Evolutionary conservation across 257 asterid species (phyloP), one percentile per base, ranked within the genome.

Genomic region (Plantago elongata): DNA sequence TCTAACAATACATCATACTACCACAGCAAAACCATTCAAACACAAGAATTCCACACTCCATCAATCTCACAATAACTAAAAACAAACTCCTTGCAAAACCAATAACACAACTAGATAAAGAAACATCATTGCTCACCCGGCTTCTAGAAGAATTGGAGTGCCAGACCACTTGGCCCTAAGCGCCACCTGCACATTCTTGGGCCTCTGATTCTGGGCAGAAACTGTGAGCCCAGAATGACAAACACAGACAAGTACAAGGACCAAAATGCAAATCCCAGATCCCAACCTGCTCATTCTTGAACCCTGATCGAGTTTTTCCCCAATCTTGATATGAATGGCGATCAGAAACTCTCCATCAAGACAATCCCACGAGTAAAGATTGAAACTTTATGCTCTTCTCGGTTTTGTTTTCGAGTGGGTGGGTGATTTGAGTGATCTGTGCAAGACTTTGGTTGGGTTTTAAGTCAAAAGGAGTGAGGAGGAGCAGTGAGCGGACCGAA

Each of bases 111-210:
- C 14, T 17, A 22, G 9, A 38, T 4, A 37, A n/a, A 48, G 13
- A n/a, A 8, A 29, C 34, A 15, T 45, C 78, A 60, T 13, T 54
- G 13, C 3, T 16, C 81, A 93, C 99, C 99, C 97, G 55, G 97
- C 99, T 79, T 89, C 99, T 16, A 89, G 50, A 68, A 89, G 92
- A 61, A 93, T 69, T 29, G 99, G 87, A 50, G 99, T 87, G 64
- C 96, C 97, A 47, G 97, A 54, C 99, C 99, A 93, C 85, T 89
- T 89, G 72, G 99, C 97, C 69, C 85, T 77, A 61, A 93, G 94
- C 64, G 97, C 94, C 65, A 89, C 97, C 81, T 89, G 97, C 74
- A 93, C 96, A 69, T 93, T 93, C 83, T 93, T 93, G 45, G 96
- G 96, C 42, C 77, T 74, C 50, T 85, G 89, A 67, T 63, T 80